Percentiles rank a stretch among this genome's conserved stretches.
These are phyloP conservation scores for Clavispora carvajalis DNA, from an alignment of 805 yeast genomes.

Conservation along the genomic window DNA sequence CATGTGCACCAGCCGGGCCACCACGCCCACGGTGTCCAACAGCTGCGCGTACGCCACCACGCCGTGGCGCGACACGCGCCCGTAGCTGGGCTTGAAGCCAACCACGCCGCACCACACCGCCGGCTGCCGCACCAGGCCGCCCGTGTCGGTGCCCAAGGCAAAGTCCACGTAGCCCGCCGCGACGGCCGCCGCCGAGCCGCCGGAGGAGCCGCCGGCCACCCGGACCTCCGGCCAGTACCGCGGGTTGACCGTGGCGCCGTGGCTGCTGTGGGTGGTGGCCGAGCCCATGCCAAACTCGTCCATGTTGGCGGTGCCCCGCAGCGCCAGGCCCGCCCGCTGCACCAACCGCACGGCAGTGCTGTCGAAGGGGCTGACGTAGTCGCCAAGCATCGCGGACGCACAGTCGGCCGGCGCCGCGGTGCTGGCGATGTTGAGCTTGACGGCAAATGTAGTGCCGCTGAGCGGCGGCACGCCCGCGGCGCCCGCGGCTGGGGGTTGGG, in stretches of 20 bases:
- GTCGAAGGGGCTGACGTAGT: conserved; percentile 71
- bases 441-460: conserved; percentile 7
- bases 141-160: conserved; percentile 93
- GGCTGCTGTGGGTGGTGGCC: conserved; percentile 49
- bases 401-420: conserved; percentile 68
- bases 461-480: no score
- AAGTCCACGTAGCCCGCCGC: conserved; percentile 65
- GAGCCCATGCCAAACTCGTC: conserved; percentile 99
- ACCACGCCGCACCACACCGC: conserved; percentile 78
- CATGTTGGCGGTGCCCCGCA: conserved; percentile 81
- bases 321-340: conserved; percentile 43
- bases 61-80: conserved; percentile 88
- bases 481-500: no score
- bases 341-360: conserved; percentile 66
- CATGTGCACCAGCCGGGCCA: conserved; percentile 46
- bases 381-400: conserved; percentile 57
- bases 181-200: conserved; percentile 94
- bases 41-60: conserved; percentile 90
- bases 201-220: conserved; percentile 86
- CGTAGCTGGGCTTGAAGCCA: conserved; percentile 94
- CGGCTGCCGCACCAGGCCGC: conserved; percentile 92
- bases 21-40: conserved; percentile 87
- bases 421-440: conserved; percentile 80
- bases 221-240: conserved; percentile 7
- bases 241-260: conserved; percentile 58